Evolutionary conservation across 2,329 filamentous ascomycete genomes (phyloP), one percentile per base, ranked within the genome.

Genomic region (Trichoderma asperellum): DNA sequence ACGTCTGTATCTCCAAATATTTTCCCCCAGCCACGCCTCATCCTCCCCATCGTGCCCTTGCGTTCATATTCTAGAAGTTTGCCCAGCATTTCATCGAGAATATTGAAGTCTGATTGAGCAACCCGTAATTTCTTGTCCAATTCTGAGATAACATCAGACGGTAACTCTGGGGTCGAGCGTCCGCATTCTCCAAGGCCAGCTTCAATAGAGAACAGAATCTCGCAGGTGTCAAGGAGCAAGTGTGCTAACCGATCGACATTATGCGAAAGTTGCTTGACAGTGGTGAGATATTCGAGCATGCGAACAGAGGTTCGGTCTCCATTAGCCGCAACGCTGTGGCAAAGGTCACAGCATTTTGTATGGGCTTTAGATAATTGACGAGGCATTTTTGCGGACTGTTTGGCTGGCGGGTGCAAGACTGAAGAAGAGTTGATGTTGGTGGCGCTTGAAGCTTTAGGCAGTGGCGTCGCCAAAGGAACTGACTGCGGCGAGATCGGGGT

Each of bases 171-270:
- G 18, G 81, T 79, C 24, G 82, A 83, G 52, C 83, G 82, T 35
- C 82, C 78, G 56, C 82, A 84, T 73, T 88, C 85, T n/a, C 80
- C 78, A 65, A 92, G 82, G 5, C 90, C 90, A 27, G 87, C 85
- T 77, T 91, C 89, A 71, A 92, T 88, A n/a, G 87, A 86, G 83
- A 89, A 91, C 53, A 92, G 81, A 53, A 89, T 86, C 66, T 88
- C 85, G 76, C 87, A 90, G 5, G 88, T 87, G 68, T 91, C 89
- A 69, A 92, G 84, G 74, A 92, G 91, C 72, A 90, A 88, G 71
- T 86, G 84, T 11, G 89, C 88, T 24, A 92, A 83, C 32, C 83
- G 80, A 70, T 86, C 84, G 76, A 90, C 87, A 37, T 86, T 86
- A 63, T 84, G 79, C 0, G 85, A 85, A 43, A 85, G 82, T 73